phyloP scores from a whole-genome alignment of 345 rosid species.

The Sonneratia caseolaris region DNA sequence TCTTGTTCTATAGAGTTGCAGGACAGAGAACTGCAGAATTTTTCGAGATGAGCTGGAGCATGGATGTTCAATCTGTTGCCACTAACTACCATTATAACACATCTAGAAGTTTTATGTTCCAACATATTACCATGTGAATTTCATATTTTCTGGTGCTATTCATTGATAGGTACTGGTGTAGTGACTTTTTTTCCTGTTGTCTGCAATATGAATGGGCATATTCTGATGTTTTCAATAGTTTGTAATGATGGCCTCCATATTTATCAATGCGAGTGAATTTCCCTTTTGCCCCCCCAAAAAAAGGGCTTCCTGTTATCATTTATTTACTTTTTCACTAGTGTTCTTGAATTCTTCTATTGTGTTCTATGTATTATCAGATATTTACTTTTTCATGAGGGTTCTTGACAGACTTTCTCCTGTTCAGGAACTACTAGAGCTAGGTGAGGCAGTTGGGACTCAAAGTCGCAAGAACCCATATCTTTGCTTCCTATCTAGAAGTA shows the following conservation, averaged over 20 bases:
- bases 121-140: conserved; percentile 70
- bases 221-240: background rate
- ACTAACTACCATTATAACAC: conserved; percentile 56
- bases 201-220: background rate
- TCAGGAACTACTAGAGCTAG: conserved; percentile 90
- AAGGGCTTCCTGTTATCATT: background rate
- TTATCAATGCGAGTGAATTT: background rate
- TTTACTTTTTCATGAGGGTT: background rate
- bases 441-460: conserved; percentile 88
- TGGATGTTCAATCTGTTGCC: conserved; percentile 48
- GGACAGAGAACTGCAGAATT: conserved; percentile 8
- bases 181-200: background rate
- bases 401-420: conserved; percentile 3
- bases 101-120: conserved; percentile 74
- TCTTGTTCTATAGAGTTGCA: background rate
- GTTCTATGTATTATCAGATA: background rate
- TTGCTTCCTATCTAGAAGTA: conserved; percentile 74
- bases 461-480: conserved; percentile 73
- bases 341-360: background rate
- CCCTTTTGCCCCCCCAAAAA: no score
- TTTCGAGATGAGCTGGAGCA: conserved; percentile 51
- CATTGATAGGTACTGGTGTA: conserved; percentile 52
- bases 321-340: background rate
- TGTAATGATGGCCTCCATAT: background rate
- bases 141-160: conserved; percentile 60